These are phyloP conservation scores for Fusarium globosum DNA, from an alignment of 2,329 filamentous ascomycete genomes.

Conservation along the genomic window DNA sequence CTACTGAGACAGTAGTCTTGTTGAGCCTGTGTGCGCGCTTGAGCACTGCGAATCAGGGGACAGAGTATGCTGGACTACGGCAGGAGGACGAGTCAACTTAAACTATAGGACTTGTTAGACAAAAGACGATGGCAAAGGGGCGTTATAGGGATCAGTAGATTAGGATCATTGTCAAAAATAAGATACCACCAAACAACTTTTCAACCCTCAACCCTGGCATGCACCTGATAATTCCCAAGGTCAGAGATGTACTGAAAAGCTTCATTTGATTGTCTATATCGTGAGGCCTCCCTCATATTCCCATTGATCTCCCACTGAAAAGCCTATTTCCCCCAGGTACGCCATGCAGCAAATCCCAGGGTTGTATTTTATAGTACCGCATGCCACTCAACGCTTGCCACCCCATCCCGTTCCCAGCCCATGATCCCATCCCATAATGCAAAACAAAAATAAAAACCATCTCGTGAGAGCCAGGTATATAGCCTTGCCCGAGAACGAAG, in stretches of 20 bases:
- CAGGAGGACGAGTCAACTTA: conserved; percentile 64
- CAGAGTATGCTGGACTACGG: conserved; percentile 69
- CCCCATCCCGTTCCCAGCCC: conserved; percentile 25
- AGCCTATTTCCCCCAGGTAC: conserved; percentile 8
- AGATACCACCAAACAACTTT: conserved; percentile 42
- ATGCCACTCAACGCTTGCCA: conserved; percentile 34
- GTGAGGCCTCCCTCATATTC: neutral
- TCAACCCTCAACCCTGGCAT: conserved; percentile 12
- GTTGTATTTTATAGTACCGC: conserved; percentile 37
- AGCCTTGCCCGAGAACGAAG: conserved; percentile 21
- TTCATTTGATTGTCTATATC: conserved; percentile 31
- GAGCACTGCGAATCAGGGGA: conserved; percentile 83
- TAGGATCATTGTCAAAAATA: conserved; percentile 31
- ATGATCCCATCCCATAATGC: conserved; percentile 30
- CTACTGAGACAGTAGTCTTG: conserved; percentile 95
- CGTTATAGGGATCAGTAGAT: conserved; percentile 38
- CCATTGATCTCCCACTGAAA: conserved; percentile 4
- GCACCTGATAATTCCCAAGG: neutral
- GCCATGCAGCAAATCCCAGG: conserved; percentile 25
- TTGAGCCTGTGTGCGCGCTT: conserved; percentile 86
- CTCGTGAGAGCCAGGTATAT: conserved; percentile 48
- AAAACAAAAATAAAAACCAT: conserved; percentile 27
- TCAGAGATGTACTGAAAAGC: neutral
- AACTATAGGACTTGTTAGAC: neutral
- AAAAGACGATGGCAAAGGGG: conserved; percentile 17